phyloP scores from a whole-genome alignment of 495 filamentous ascomycete species.

The Aspergillus biplanus region DNA sequence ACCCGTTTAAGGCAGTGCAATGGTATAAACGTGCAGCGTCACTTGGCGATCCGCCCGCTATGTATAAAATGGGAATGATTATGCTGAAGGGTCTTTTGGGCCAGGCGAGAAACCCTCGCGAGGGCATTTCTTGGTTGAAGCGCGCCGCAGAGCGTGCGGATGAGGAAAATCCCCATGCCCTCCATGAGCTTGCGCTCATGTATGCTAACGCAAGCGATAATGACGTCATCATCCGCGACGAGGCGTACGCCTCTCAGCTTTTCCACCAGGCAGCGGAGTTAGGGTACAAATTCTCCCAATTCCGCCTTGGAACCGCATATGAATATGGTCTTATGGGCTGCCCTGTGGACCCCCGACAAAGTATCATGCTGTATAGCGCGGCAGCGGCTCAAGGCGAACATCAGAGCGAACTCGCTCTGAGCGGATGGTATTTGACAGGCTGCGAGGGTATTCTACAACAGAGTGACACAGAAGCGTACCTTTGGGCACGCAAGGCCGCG shows the following conservation, averaged over 20 bases:
- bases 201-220: conserved; percentile 73
- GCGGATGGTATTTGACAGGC: conserved; percentile 96
- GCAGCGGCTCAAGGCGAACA: conserved; percentile 95
- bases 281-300: conserved; percentile 95
- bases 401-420: conserved; percentile 88
- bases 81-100: conserved; percentile 91
- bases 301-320: conserved; percentile 81
- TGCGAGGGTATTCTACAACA: conserved; percentile 85
- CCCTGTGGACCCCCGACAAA: conserved; percentile 77
- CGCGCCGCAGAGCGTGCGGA: conserved; percentile 89
- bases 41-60: conserved; percentile 86
- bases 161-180: conserved; percentile 87
- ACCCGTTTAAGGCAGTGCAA: conserved; percentile 90
- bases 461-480: conserved; percentile 93
- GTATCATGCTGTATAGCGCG: conserved; percentile 90
- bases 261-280: conserved; percentile 88
- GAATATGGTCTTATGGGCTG: conserved; percentile 88
- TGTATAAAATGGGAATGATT: conserved; percentile 99
- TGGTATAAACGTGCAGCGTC: conserved; percentile 96
- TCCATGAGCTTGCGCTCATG: conserved; percentile 88
- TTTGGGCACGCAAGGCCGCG: conserved; percentile 95
- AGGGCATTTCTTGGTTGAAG: conserved; percentile 90
- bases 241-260: conserved; percentile 73
- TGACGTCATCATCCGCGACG: conserved; percentile 76
- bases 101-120: conserved; percentile 78